phyloP scores from a whole-genome alignment of 129 eudicot species.

The Calendula officinalis region DNA sequence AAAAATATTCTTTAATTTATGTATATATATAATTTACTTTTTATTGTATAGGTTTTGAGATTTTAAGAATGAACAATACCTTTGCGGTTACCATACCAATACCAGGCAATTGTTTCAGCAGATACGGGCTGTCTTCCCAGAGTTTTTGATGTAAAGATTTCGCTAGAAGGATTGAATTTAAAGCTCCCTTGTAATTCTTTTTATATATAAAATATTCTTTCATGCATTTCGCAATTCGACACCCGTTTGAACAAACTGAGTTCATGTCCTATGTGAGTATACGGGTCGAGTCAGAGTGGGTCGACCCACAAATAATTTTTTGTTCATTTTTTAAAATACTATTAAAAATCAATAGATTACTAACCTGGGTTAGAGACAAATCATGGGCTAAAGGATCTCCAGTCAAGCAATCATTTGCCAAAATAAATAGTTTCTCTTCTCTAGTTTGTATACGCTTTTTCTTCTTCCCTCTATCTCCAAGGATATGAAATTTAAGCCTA shows the following conservation, averaged over 20 bases:
- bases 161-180: slow-evolving; percentile 69
- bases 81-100: slow-evolving; percentile 99
- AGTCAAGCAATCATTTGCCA: slow-evolving; percentile 94
- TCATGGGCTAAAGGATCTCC: slow-evolving; percentile 93
- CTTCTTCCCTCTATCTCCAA: slow-evolving; percentile 87
- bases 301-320: neutral
- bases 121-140: slow-evolving; percentile 96
- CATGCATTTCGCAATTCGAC: slow-evolving; percentile 94
- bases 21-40: neutral
- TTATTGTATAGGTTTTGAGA: slow-evolving; percentile 9
- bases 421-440: slow-evolving; percentile 93
- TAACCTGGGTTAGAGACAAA: slow-evolving; percentile 88
- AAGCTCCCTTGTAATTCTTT: slow-evolving; percentile 81
- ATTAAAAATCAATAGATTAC: neutral
- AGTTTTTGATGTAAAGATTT: slow-evolving; percentile 91
- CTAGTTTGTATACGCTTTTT: slow-evolving; percentile 93
- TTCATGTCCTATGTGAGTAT: slow-evolving; percentile 59
- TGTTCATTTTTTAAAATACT: neutral
- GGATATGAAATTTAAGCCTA: slow-evolving; percentile 89
- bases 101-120: slow-evolving; percentile 98
- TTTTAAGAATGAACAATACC: slow-evolving; percentile 40
- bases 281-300: neutral
- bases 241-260: slow-evolving; percentile 88
- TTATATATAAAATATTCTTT: slow-evolving; percentile 81
- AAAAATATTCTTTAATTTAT: slow-evolving; percentile 7